Evolutionary conservation across 2,329 filamentous ascomycete species (phyloP).

Genomic region (Epichloe hybrida): DNA sequence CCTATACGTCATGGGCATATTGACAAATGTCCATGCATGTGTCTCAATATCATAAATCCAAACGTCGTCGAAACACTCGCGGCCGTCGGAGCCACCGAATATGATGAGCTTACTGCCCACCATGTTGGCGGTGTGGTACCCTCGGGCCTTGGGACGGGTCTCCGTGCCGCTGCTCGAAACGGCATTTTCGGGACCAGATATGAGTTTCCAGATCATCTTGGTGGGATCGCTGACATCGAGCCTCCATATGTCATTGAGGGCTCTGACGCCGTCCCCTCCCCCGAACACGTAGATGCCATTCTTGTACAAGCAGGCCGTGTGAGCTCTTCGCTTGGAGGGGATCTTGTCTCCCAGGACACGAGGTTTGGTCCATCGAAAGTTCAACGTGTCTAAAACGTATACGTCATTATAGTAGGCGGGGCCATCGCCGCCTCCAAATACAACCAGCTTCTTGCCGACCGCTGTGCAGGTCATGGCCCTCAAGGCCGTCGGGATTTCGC

Average conservation of each 20-base stretch:
- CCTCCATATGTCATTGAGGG: slow-evolving; percentile 60
- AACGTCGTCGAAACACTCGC: slow-evolving; percentile 59
- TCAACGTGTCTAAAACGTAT: slow-evolving; percentile 58
- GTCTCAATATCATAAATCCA: slow-evolving; percentile 60
- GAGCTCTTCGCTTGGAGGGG: slow-evolving; percentile 50
- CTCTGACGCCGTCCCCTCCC: slow-evolving; percentile 53
- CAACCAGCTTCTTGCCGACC: slow-evolving; percentile 55
- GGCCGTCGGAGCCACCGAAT: slow-evolving; percentile 56
- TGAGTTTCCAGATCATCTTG: slow-evolving; percentile 56
- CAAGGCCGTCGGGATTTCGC: slow-evolving; percentile 50
- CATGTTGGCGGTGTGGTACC: slow-evolving; percentile 63
- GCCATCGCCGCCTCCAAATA: slow-evolving; percentile 58
- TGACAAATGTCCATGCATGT: slow-evolving; percentile 43
- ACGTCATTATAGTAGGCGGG: slow-evolving; percentile 61
- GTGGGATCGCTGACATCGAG: slow-evolving; percentile 51
- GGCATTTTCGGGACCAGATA: slow-evolving; percentile 35
- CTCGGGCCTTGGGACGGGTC: slow-evolving; percentile 45
- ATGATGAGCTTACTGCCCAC: slow-evolving; percentile 60
- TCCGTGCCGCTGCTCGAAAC: slow-evolving; percentile 18
- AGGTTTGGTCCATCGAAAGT: slow-evolving; percentile 52
- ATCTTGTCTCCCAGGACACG: slow-evolving; percentile 42
- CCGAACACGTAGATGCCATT: slow-evolving; percentile 62
- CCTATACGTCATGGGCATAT: slow-evolving; percentile 46
- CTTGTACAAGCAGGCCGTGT: slow-evolving; percentile 59
- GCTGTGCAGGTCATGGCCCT: slow-evolving; percentile 61